Evolutionary conservation across 1,284 basidiomycete genomes (phyloP), one percentile per base, ranked within the genome.

Genomic region (Ganoderma sinense): DNA sequence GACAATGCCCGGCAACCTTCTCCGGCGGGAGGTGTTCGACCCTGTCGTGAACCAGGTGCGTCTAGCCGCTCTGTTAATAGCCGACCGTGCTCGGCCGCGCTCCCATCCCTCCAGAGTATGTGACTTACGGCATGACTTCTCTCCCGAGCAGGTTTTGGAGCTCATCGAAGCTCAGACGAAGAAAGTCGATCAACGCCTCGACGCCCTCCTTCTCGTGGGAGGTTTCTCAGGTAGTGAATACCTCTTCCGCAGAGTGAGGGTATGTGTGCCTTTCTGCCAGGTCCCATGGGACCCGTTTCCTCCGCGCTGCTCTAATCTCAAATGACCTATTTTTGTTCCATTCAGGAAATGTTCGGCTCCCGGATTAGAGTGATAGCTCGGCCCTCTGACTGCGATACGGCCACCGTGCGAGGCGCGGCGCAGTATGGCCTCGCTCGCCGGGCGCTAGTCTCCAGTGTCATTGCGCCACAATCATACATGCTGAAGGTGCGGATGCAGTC

Each of bases 161-260:
- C 85, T 95, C 75, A 89, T 95, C 75, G 91, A 94, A 74, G 89
- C 90, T 31, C 94, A 95, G 80, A 83, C 90, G 51, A 82, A 81
- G 72, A 86, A 84, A 76, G 85, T 90, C 63, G 86, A 90, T 75
- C 89, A 91, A 75, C 84, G 83, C 48, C 88, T 94, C 75, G 88
- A 95, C 83, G 93, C 92, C 20, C 81, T 95, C 45, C 87, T 95
- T 73, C 88, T 95, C 75, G 94, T 95, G 75, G 94, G 94, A 80
- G 94, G 94, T 66, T 95, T 95, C 80, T 91, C 93, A 58, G 92
- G 91, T 14, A 92, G 92, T 78, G 90, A 93, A 77, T 94, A 95
- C 79, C 82, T 94, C 69, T 94, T 92, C 80, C 86, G 88, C 75
- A 87, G 88, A 72, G 90, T 94, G 48, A 86, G 93, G 84, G 92